A percentile compares a stretch with the other conserved stretches of the same genome.
Conservation (phyloP, 139 green algal species). For the Closterium sp. region DNA sequence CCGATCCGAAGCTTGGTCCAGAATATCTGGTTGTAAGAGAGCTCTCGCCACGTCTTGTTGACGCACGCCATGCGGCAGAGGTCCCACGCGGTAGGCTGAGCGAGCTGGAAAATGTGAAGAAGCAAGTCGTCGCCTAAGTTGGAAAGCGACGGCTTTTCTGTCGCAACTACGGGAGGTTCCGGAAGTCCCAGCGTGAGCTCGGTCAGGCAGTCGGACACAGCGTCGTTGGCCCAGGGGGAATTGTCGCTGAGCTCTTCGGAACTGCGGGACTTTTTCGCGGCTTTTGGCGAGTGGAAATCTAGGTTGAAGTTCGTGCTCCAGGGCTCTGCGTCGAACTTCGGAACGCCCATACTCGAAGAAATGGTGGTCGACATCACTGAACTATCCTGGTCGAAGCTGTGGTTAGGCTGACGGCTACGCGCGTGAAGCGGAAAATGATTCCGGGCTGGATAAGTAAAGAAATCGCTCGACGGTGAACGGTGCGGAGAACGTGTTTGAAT, state of each 20-base stretch:
- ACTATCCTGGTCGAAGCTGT: neutral
- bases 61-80: conserved; percentile 31
- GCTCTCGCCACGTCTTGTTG: neutral
- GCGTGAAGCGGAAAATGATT: neutral
- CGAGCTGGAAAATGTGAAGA: conserved; percentile 17
- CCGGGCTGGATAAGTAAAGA: neutral
- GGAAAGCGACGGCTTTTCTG: conserved; percentile 3
- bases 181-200: neutral
- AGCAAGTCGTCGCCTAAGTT: conserved; percentile 23
- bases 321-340: neutral
- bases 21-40: conserved; percentile 15
- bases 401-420: neutral
- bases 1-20: conserved; percentile 11
- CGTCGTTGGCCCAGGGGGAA: neutral
- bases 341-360: neutral
- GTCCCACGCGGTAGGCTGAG: neutral
- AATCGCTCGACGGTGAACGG: neutral
- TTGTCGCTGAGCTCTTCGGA: neutral
- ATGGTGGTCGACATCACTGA: neutral
- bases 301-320: neutral
- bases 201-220: neutral
- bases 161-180: neutral
- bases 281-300: neutral
- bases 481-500: neutral
- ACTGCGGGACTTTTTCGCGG: neutral